Evolutionary conservation across 2,329 filamentous ascomycete genomes (phyloP), one percentile per base, ranked within the genome.

Genomic region (Triangularia verruculosa): DNA sequence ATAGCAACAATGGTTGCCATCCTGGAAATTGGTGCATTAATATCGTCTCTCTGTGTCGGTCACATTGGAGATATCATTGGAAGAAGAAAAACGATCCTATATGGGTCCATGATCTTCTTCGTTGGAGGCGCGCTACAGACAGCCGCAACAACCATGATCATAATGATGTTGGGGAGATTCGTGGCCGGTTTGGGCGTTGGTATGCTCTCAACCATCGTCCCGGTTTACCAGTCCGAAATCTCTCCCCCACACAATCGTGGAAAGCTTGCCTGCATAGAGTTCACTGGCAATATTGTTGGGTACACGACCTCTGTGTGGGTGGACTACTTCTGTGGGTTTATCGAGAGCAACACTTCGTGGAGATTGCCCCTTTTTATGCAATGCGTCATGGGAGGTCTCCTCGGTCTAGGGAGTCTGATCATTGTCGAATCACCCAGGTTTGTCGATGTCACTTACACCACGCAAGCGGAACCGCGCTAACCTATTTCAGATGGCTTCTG

Each of bases 261-360:
- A 67, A 96, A 95, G 78, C 83, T 99, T 66, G 95, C 94, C 24
- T 98, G 95, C 76, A 98, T 99, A 69, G 95, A 99, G 76, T 99
- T 98, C 74, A 94, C 94, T 0, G 95, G 95, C 61, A 99, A 99
- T 77, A 96, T 99, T 67, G 89, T 92, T 66, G 95, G 95, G 30
- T 99, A 99, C 75, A 90, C 94, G 61, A 93, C 92, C 60, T 98
- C 94, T 70, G 94, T 98, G 22, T 99, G 95, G 95, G 94, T 98
- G 27, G 95, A 99, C 77, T 99, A 98, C 78, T 94, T 95, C 72
- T 97, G 93, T 78, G 95, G 91, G 63, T 97, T 84, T 74, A 98
- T 99, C 73, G 78, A 92, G 66, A 91, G 82, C 71, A 82, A 98
- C 75, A 84, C 89, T 79, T 92, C 95, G 1, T 99, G 95, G 95